Conservation (phyloP, 805 yeast genomes). For the Zygotorulaspora sp. region DNA sequence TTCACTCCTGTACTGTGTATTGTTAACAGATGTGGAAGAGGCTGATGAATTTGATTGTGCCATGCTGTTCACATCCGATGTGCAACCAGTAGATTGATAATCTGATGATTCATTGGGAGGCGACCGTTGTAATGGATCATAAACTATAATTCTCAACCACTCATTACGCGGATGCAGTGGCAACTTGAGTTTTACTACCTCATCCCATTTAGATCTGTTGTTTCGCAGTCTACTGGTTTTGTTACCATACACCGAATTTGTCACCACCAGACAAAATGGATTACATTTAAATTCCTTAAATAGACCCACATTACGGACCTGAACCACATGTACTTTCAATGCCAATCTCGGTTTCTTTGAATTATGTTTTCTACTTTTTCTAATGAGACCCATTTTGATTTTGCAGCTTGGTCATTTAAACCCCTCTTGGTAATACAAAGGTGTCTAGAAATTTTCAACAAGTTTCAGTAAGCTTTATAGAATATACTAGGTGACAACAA, state of each 20-base stretch:
- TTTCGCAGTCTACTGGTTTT: constrained; percentile 24
- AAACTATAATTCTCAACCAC: constrained; percentile 28
- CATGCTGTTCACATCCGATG: constrained; percentile 4
- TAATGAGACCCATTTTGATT: constrained; percentile 18
- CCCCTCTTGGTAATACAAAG: too few species aligned
- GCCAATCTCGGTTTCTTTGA: constrained; percentile 15
- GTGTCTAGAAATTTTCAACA: too few species aligned
- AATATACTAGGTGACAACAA: too few species aligned
- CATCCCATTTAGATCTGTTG: constrained; percentile 26
- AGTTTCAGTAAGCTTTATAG: too few species aligned
- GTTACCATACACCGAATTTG: constrained; percentile 24
- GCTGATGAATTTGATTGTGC: constrained; percentile 1
- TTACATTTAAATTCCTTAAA: constrained; percentile 27
- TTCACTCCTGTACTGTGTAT: background rate
- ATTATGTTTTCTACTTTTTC: constrained; percentile 14
- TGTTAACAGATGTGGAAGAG: background rate
- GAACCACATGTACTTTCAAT: constrained; percentile 22
- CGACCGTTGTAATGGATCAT: constrained; percentile 25
- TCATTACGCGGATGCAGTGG: constrained; percentile 29
- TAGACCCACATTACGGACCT: constrained; percentile 24
- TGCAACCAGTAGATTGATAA: background rate
- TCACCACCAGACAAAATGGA: constrained; percentile 30
- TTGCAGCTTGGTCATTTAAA: background rate
- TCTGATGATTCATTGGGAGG: constrained; percentile 4
- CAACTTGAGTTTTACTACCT: constrained; percentile 26